Evolutionary conservation across 2,329 filamentous ascomycete genomes (phyloP).

Genomic region (Alternaria angustiovoidea): DNA sequence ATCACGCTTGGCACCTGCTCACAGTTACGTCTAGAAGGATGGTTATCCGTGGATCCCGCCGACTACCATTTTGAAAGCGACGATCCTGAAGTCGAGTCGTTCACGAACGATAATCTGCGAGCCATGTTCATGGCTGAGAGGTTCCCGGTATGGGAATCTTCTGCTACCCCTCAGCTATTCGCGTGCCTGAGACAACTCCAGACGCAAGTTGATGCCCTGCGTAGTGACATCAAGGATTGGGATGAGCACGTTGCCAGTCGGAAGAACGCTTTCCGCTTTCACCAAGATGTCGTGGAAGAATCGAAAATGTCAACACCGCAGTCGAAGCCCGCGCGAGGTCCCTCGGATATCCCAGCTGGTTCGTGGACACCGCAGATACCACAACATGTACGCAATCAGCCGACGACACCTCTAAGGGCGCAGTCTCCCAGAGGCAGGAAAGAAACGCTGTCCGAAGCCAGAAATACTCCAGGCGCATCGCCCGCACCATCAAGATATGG

Average conservation of each 20-base stretch:
- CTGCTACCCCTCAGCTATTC: constrained; percentile 53
- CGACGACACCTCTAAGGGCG: constrained; percentile 42
- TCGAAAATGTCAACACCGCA: constrained; percentile 43
- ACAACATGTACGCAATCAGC: constrained; percentile 44
- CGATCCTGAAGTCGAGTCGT: constrained; percentile 31
- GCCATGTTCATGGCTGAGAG: constrained; percentile 48
- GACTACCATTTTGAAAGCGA: constrained; percentile 48
- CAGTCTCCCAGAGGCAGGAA: constrained; percentile 49
- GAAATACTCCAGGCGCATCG: constrained; percentile 12
- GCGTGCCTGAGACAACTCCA: constrained; percentile 53
- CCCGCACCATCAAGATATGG: constrained; percentile 26
- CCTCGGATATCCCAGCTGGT: constrained; percentile 38
- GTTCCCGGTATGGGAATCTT: constrained; percentile 47
- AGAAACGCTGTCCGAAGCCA: constrained; percentile 36
- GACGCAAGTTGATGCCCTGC: constrained; percentile 54
- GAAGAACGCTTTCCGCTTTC: constrained; percentile 59
- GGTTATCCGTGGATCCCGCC: constrained; percentile 78
- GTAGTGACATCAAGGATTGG: constrained; percentile 55
- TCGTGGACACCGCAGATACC: constrained; percentile 50
- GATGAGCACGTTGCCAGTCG: constrained; percentile 58
- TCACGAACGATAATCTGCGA: constrained; percentile 40
- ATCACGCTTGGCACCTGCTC: constrained; percentile 85
- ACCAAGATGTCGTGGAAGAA: constrained; percentile 55
- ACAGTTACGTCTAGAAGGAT: constrained; percentile 86
- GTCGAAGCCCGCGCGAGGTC: constrained; percentile 31